phyloP scores from a whole-genome alignment of 1,139 yeast genomes.

The Scheffersomyces segobiensis region DNA sequence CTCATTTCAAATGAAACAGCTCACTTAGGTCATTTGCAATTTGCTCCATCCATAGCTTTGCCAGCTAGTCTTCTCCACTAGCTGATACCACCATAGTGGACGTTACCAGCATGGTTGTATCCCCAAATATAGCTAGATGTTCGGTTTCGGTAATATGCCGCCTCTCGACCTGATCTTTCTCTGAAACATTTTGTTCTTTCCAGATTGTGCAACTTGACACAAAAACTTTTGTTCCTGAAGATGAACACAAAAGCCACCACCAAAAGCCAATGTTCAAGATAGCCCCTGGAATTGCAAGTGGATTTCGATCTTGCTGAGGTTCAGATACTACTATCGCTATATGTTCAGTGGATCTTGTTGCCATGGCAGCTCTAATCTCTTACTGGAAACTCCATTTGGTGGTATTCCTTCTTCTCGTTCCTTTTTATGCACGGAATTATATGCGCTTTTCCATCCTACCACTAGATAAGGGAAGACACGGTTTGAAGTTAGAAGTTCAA shows the following conservation, averaged over 20 bases:
- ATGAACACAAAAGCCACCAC: neutral
- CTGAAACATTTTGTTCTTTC: neutral
- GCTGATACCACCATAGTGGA: too few species aligned
- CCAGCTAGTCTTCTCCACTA: too few species aligned
- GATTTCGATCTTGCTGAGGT: neutral
- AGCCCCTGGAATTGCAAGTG: neutral
- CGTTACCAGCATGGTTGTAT: too few species aligned
- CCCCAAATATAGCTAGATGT: neutral
- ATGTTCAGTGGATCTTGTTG: neutral
- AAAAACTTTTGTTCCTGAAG: too few species aligned
- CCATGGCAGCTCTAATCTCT: neutral
- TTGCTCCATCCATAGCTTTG: too few species aligned
- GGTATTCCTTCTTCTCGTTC: neutral
- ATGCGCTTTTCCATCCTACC: neutral
- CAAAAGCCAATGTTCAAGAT: too few species aligned
- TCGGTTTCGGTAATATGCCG: neutral
- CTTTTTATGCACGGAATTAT: neutral
- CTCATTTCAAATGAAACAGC: too few species aligned
- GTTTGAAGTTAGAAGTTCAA: neutral
- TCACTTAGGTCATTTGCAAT: too few species aligned
- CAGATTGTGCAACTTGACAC: neutral
- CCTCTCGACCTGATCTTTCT: neutral
- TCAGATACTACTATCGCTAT: neutral
- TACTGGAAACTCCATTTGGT: neutral
- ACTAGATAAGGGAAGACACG: neutral